These are phyloP conservation scores for Paecilomyces sp. DNA, from an alignment of 2,329 filamentous ascomycete species.

Conservation along the genomic window DNA sequence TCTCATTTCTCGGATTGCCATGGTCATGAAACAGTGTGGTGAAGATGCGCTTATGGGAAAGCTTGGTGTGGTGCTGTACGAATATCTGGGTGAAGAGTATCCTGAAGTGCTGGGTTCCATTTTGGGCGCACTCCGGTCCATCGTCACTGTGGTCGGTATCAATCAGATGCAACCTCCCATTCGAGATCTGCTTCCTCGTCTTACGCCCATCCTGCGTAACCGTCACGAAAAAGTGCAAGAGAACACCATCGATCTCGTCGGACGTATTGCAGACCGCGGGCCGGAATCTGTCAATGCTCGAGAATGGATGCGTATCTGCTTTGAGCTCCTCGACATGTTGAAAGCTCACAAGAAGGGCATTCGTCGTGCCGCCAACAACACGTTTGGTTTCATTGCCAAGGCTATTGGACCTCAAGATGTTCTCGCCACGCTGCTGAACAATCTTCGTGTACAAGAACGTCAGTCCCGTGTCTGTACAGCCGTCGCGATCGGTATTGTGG, in stretches of 20 bases:
- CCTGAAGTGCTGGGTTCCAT: conserved; percentile 96
- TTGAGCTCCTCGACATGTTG: conserved; percentile 97
- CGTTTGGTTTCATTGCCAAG: conserved; percentile 98
- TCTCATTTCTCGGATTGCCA: conserved; percentile 90
- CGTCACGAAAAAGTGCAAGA: conserved; percentile 99
- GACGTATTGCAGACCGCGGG: conserved; percentile 93
- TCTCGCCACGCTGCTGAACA: conserved; percentile 89
- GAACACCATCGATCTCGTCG: conserved; percentile 96
- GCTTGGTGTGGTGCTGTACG: conserved; percentile 88
- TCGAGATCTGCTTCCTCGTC: conserved; percentile 85
- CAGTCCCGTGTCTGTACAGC: conserved; percentile 98
- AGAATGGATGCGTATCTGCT: conserved; percentile 99
- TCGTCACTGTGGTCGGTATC: conserved; percentile 96
- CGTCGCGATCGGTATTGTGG: conserved; percentile 96
- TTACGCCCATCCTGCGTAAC: conserved; percentile 97
- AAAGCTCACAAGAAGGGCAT: conserved; percentile 99
- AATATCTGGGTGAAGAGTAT: conserved; percentile 97
- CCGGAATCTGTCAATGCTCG: conserved; percentile 93
- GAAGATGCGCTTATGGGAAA: conserved; percentile 96
- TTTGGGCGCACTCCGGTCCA: conserved; percentile 85
- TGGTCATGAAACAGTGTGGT: conserved; percentile 98
- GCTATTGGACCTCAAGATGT: conserved; percentile 98
- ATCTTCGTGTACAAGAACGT: conserved; percentile 91
- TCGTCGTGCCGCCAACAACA: conserved; percentile 96
- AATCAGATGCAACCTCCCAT: conserved; percentile 98